Base-by-base conservation (phyloP, 192 early-diverging fungal genomes). In the Backusella morwellensis region DNA sequence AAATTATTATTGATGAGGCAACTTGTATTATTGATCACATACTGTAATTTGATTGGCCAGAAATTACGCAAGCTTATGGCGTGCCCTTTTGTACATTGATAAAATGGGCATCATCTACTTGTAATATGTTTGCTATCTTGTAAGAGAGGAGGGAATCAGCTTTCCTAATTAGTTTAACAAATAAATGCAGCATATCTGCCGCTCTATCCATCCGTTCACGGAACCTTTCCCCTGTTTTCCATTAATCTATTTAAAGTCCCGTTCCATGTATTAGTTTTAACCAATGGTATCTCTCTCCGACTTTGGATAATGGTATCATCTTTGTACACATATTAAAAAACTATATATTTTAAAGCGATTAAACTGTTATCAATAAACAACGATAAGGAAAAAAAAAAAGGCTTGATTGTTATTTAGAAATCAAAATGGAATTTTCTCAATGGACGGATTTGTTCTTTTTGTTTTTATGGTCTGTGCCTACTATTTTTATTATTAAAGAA, bases 1-100 rank as follows among this genome's bases (percentile, higher is more conserved):
- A 35, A 77, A 40, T 40, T 42, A 77, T 34, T n/a, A 12, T 56
- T 52, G 68, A 77, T 77, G 75, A 70, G 68, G 68, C 63, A 68
- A 77, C 44, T 52, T 56, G 17, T 19, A 75, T 35, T 17, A 17
- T 34, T 35, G 35, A 29, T 50, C 56, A 52, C 67, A 52, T 23
- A 21, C 32, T 38, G 3, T 17, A 2, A 35, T 77, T 21, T 77
- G 75, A 77, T 77, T 77, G 75, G 75, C 5, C 59, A 29, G 12
- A 72, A 72, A 72, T 72, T 44, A 54, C 68, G 68, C 68, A 70
- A 70, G 29, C 9, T 32, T 56, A 75, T 75, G 66, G 75, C 75
- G 40, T 56, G 54, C 56, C 66, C 66, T 75, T 52, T 38, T 41
- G 15, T 26, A 7, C 11, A 17, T 35, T 70, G 35, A 21, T 21